Base-by-base conservation (phyloP, 1,139 yeast genomes). In the Zygosaccharomyces sapae region DNA sequence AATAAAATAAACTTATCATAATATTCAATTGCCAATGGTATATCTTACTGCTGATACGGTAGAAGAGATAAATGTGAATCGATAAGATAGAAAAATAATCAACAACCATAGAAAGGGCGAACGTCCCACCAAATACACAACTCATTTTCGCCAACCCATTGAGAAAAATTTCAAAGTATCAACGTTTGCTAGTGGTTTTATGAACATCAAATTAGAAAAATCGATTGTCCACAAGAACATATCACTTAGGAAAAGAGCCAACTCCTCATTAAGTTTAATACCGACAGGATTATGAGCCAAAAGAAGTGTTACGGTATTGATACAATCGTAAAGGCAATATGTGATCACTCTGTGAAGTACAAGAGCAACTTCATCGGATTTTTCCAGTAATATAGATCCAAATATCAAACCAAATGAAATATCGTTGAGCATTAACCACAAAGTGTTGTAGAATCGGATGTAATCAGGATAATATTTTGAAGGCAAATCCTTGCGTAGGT, bases 211-310 rank as follows among this genome's bases (percentile, higher is more conserved):
- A 50, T 76, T 76, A 85, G 95, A 87, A 56, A 84, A 78, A 45
- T 77, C 79, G 39, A 90, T 74, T 6, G 90, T 85, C 97, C 97
- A 92, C 24, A 85, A 63, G 55, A 86, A 85, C 43, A 94, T 69
- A 49, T 88, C 96, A 19, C 96, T 96, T 64, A 90, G 75, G 59
- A 94, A 94, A 24, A 74, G 75, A 0, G 97, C 90, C 31, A 94
- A 72, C 60, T 89, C 97, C 48, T 81, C 83, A 65, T 94, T 94
- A 49, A 94, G 75, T 62, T 94, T 94, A 60, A 94, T 81, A 2
- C 98, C 98, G 8, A 94, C 96, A 0, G 98, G 98, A 62, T 92
- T 86, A 55, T 79, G 79, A 70, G 90, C 88, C 31, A 94, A 73
- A 94, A 96, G 86, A 1, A 72, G 57, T 9, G 90, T 80, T 29